Evolutionary conservation across 305 asterid genomes (phyloP), one percentile per base, ranked within the genome.

Genomic region (Ilex paraguariensis): DNA sequence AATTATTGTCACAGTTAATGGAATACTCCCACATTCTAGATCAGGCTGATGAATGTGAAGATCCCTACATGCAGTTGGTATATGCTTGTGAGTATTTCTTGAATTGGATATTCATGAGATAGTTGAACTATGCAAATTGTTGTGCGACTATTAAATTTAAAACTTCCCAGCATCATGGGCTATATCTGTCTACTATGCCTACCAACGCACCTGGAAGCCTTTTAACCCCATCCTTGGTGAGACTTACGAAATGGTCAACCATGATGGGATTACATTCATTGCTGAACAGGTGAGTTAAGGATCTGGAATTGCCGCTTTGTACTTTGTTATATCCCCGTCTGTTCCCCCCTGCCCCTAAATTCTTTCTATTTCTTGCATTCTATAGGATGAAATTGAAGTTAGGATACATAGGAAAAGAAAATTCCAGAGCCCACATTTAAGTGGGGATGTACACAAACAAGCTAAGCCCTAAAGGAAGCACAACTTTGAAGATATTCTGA

Each of bases 201-300:
- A 66, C 74, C 95, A 86, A 72, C 91, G 96, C 39, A 77, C 96
- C 39, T 88, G 91, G 95, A 88, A 88, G 82, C 96, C 96, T 61
- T 88, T 88, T 64, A 88, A 88, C 73, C 88, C 96, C 30, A 86
- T 88, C 74, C 92, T 88, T 70, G 96, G 96, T 48, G 96, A 88
- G 78, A 88, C 96, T 28, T 88, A 80, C 76, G 96, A 88, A 77
- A 75, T 86, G 91, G 88, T 70, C 59, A 84, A 83, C 81, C 90
- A 86, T 70, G 77, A 56, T 65, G 95, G 96, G 63, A 66, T 88
- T 74, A 70, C 85, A 45, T 88, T 88, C 68, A 75, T 88, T 45
- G 78, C 96, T 49, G 96, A 88, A 80, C 96, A 88, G 85, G 96
- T 88, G 67, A 69, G 58, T 58, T 53, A 17, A 21, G 56, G 46